phyloP scores from a whole-genome alignment of 2,329 filamentous ascomycete genomes.

The Xylaria hypoxylon region DNA sequence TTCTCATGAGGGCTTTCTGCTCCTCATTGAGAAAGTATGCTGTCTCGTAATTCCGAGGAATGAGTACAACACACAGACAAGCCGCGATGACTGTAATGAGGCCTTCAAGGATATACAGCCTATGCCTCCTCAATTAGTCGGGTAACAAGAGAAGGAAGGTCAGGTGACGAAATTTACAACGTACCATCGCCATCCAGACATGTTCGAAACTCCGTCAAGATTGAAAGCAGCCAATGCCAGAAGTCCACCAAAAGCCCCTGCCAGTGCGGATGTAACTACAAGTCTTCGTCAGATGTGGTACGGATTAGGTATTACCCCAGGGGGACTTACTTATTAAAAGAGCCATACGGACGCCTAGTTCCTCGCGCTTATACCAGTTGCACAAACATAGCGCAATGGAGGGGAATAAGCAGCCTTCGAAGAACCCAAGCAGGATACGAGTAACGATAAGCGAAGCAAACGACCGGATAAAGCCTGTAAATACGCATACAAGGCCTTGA shows the following conservation, averaged over 20 bases:
- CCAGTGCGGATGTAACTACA: slow-evolving; percentile 45
- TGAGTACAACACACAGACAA: slow-evolving; percentile 29
- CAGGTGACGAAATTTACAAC: not conserved
- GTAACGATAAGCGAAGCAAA: slow-evolving; percentile 46
- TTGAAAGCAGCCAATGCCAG: slow-evolving; percentile 45
- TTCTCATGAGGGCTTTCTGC: slow-evolving; percentile 42
- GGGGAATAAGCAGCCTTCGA: slow-evolving; percentile 50
- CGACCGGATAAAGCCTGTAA: slow-evolving; percentile 46
- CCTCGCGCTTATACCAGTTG: slow-evolving; percentile 51
- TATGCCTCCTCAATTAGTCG: slow-evolving; percentile 1
- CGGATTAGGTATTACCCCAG: not conserved
- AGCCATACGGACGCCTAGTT: slow-evolving; percentile 46
- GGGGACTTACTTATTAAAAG: slow-evolving; percentile 45
- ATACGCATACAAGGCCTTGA: slow-evolving; percentile 43
- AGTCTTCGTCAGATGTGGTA: slow-evolving; percentile 2
- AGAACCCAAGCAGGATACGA: slow-evolving; percentile 47
- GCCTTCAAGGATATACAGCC: slow-evolving; percentile 45
- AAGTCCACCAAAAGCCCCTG: slow-evolving; percentile 48
- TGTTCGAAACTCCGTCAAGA: slow-evolving; percentile 46
- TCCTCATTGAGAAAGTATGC: slow-evolving; percentile 41
- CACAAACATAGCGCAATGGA: slow-evolving; percentile 47
- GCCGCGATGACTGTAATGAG: slow-evolving; percentile 40
- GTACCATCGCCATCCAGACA: slow-evolving; percentile 48
- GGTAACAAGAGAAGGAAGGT: not conserved
- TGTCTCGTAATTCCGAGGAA: slow-evolving; percentile 40